Evolutionary conservation across 2,329 filamentous ascomycete species (phyloP).

Genomic region (Nemania abortiva): DNA sequence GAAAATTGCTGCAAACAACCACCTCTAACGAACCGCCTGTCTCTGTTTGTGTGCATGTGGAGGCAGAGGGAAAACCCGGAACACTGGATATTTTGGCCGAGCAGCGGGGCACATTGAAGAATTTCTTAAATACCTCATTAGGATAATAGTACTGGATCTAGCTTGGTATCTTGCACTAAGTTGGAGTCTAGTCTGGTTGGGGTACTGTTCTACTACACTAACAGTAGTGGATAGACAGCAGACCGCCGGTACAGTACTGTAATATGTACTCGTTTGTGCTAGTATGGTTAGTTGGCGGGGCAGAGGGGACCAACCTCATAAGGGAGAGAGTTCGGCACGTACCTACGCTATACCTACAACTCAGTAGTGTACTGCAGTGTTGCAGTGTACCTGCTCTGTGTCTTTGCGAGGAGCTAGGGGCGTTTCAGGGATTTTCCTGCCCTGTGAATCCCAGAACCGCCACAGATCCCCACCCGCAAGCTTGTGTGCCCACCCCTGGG

Average conservation of each 20-base stretch:
- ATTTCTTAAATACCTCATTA: slow-evolving; percentile 47
- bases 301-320: slow-evolving; percentile 14
- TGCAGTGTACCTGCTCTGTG: slow-evolving; percentile 1
- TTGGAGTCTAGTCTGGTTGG: slow-evolving; percentile 22
- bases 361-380: neutral
- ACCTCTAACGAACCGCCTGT: slow-evolving; percentile 22
- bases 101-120: slow-evolving; percentile 38
- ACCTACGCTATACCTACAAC: neutral
- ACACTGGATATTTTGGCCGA: slow-evolving; percentile 47
- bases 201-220: slow-evolving; percentile 41
- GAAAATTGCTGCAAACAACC: slow-evolving; percentile 24
- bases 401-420: slow-evolving; percentile 33
- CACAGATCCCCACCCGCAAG: slow-evolving; percentile 40
- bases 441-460: slow-evolving; percentile 47
- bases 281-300: slow-evolving; percentile 32
- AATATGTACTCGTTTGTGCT: slow-evolving; percentile 27
- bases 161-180: slow-evolving; percentile 40
- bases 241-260: slow-evolving; percentile 37
- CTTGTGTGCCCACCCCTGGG: slow-evolving; percentile 32
- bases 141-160: slow-evolving; percentile 43
- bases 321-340: slow-evolving; percentile 37
- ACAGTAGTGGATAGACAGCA: slow-evolving; percentile 38
- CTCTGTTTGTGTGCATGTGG: slow-evolving; percentile 23
- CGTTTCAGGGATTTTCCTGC: slow-evolving; percentile 46
- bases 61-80: slow-evolving; percentile 40